Base-by-base conservation (phyloP, 1,284 basidiomycete genomes). In the Microbotryum saponariae region DNA sequence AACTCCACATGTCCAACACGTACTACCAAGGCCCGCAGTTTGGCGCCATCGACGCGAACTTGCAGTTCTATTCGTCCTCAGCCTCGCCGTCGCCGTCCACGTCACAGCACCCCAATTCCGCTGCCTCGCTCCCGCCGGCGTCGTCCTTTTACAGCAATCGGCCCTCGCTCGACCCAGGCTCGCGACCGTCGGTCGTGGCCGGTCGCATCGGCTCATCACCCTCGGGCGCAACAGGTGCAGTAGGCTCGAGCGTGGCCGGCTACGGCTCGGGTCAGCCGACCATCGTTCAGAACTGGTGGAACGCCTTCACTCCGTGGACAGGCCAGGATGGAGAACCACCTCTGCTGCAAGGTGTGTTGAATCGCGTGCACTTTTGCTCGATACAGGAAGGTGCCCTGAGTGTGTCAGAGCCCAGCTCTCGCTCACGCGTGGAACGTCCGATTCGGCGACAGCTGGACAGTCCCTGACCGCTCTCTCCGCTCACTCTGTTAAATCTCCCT, bases 251-350 rank as follows among this genome's bases (percentile, higher is more conserved):
- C 12, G 48, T 16, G 7, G 56, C 23, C 0, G 37, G 23, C 7
- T 42, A 23, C 6, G 50, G 52, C 51, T 44, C 20, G 54, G 59
- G 37, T 2, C 65, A 66, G 5, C 56, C 60, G 48, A 65, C 67
- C 52, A 23, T 54, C 29, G 68, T 69, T 20, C 44, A 52, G 50
- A 69, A 69, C 54, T 96, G 91, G 91, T 92, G 88, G 86, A 90
- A 89, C 51, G 91, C 91, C 48, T 96, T 96, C 78, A 91, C 68
- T 29, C 68, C 68, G 4, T 69, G 91, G 37, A 92, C 91, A 0
- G 91, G 91, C 62, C 91, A 89, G n/a, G 85, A 94, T 59, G 91
- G 91, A 37, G 92, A 97, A 74, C 89, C 90, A 58, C 90, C 91
- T 51, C 76, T 97, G 72, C 82, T 96, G 61, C 85, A 97, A 83